Conservation (phyloP, 306 rosid genomes). For the Begonia fuchsioides region DNA sequence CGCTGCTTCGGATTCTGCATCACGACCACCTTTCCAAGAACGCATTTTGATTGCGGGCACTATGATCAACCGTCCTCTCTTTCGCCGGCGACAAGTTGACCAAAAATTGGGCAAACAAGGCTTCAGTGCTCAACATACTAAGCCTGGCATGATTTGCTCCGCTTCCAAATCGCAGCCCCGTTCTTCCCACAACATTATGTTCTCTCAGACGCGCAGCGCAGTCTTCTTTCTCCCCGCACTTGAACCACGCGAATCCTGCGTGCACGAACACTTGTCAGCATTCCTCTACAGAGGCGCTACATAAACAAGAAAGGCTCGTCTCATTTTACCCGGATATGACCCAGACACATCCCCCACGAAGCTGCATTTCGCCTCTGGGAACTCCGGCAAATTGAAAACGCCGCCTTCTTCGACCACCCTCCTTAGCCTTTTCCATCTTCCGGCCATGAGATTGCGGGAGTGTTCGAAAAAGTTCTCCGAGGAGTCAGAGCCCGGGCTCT, state of each 20-base stretch:
- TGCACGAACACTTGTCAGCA: not conserved
- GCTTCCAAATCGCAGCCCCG: slow-evolving; percentile 49
- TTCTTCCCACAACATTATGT: slow-evolving; percentile 25
- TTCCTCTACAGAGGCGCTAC: not conserved
- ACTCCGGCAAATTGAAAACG: slow-evolving; percentile 24
- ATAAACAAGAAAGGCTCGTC: not conserved
- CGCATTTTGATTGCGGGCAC: too few relatives aligned
- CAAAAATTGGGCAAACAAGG: slow-evolving; percentile 28
- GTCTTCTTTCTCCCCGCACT: slow-evolving; percentile 34
- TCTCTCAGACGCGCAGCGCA: slow-evolving; percentile 26
- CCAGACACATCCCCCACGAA: slow-evolving; percentile 30
- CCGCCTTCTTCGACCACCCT: slow-evolving; percentile 14
- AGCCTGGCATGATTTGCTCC: slow-evolving; percentile 28
- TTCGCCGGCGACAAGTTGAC: slow-evolving; percentile 23
- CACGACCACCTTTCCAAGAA: not conserved
- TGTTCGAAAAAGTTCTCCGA: slow-evolving; percentile 37
- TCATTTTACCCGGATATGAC: slow-evolving; percentile 35
- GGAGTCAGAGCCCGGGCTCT: slow-evolving; percentile 15
- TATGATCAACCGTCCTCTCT: too few relatives aligned
- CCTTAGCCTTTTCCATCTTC: slow-evolving; percentile 56
- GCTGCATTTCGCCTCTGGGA: slow-evolving; percentile 26
- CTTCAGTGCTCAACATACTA: slow-evolving; percentile 38
- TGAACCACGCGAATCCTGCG: slow-evolving; percentile 71
- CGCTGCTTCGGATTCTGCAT: not conserved
- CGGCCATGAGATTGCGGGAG: slow-evolving; percentile 20